Conservation (phyloP, 2,329 filamentous ascomycete species). For the Aspergillus pseudoterreus region DNA sequence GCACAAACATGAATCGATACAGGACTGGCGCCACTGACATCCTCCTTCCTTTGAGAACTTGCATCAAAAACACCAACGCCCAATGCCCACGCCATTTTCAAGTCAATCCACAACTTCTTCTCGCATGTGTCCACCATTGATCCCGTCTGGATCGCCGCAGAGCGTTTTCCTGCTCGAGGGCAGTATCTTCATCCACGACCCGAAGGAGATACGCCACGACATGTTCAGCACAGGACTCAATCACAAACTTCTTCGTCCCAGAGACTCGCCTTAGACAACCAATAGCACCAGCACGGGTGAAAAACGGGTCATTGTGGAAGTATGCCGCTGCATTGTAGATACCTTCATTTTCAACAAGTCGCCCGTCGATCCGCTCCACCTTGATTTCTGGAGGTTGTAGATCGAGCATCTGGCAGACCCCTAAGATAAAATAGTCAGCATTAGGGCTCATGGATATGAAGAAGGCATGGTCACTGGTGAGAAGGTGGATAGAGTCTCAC, state of each 20-base stretch:
- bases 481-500: background rate
- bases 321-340: conserved; percentile 17
- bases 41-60: no score
- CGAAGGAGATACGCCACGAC: conserved; percentile 25
- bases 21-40: no score
- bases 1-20: no score
- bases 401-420: conserved; percentile 20
- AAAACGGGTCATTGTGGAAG: conserved; percentile 25
- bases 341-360: conserved; percentile 9
- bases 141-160: conserved; percentile 1
- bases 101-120: background rate
- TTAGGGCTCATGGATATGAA: background rate
- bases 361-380: conserved; percentile 9
- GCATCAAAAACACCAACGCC: no score
- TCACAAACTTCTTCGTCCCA: conserved; percentile 6
- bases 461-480: background rate
- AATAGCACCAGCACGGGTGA: conserved; percentile 27
- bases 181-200: conserved; percentile 26
- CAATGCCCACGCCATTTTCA: no score
- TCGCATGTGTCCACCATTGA: background rate
- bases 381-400: conserved; percentile 19
- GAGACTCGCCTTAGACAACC: conserved; percentile 11
- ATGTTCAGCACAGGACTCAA: conserved; percentile 23
- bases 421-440: conserved; percentile 7
- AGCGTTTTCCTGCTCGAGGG: background rate